A percentile compares a stretch with the other conserved stretches of the same genome.
Evolutionary conservation across 2,329 filamentous ascomycete species (phyloP).

Genomic region (Elsinoe australis): DNA sequence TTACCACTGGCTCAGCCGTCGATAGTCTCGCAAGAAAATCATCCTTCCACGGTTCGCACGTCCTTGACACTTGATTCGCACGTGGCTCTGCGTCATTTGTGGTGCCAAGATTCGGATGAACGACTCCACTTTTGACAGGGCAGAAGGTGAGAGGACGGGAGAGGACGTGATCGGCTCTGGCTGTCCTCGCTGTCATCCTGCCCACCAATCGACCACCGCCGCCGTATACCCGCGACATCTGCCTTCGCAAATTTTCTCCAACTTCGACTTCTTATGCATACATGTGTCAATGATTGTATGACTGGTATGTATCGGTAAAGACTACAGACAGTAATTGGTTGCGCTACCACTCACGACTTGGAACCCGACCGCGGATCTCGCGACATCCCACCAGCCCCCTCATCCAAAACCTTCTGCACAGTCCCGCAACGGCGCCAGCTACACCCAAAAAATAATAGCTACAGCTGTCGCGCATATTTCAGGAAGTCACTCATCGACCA

Average conservation of each 20-base stretch:
- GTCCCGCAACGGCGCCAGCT: conserved; percentile 10
- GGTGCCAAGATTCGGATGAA: conserved; percentile 8
- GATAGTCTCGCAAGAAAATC: conserved; percentile 7
- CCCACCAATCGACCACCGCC: conserved; percentile 8
- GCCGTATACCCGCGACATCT: conserved; percentile 1
- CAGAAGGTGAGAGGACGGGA: no score
- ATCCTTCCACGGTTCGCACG: neutral
- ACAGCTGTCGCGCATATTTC: neutral
- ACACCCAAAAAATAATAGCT: neutral
- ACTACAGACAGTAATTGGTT: neutral
- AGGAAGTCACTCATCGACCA: neutral
- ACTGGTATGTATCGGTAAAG: neutral
- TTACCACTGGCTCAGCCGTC: conserved; percentile 2
- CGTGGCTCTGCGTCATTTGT: conserved; percentile 3
- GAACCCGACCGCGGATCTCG: neutral
- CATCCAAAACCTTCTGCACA: neutral
- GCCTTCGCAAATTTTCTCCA: neutral
- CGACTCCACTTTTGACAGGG: no score
- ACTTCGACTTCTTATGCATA: neutral
- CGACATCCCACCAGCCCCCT: conserved; percentile 13
- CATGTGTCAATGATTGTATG: conserved; percentile 8
- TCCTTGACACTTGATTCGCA: neutral
- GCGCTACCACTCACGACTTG: neutral
- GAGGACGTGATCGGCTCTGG: no score
- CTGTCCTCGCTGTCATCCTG: conserved; percentile 7